Base-by-base conservation (phyloP, 495 filamentous ascomycete genomes). In the Stereocaulon alpinum region DNA sequence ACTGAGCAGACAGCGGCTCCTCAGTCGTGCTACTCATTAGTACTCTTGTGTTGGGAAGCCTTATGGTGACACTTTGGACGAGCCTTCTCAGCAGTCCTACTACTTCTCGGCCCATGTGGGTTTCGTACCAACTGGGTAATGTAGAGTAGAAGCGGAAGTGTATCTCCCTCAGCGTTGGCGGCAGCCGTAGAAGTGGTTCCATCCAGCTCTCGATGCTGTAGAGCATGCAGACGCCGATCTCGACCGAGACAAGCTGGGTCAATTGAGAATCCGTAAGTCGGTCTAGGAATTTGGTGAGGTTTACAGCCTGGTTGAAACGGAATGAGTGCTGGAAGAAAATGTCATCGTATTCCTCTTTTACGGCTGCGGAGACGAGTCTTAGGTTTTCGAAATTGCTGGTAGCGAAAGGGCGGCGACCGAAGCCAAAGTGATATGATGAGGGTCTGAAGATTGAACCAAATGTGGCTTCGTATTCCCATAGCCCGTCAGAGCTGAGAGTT, bases 391-490 rank as follows among this genome's bases (percentile, higher is more conserved):
- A 5, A 4, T 29, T 50, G 32, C 24, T 34, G 9, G 29, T 15
- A 15, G 15, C 20, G 5, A 51, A 59, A 6, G 18, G 6, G 9
- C 44, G 45, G 12, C 34, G 32, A 22, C 48, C 56, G 41, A 59
- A 59, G 7, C 56, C 56, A n/a, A 59, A 59, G 27, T 42, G 51
- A 34, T 50, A 59, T 20, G 45, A 24, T 9, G 45, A 59, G n/a
- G 49, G 34, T 11, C 37, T 24, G 14, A 51, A 40, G 1, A 45
- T 15, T 6, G 30, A n/a, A n/a, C 56, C 45, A 24, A 34, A 22
- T 4, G 6, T 20, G 11, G 12, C 14, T 12, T 52, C 45, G 14
- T 59, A 59, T 30, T 59, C 56, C 56, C 56, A 59, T 11, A 59
- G 44, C 14, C 56, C 56, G 20, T 59, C 44, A 41, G n/a, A 15